Conservation (phyloP, 257 asterid genomes). For the Thymus quinquecostatus region DNA sequence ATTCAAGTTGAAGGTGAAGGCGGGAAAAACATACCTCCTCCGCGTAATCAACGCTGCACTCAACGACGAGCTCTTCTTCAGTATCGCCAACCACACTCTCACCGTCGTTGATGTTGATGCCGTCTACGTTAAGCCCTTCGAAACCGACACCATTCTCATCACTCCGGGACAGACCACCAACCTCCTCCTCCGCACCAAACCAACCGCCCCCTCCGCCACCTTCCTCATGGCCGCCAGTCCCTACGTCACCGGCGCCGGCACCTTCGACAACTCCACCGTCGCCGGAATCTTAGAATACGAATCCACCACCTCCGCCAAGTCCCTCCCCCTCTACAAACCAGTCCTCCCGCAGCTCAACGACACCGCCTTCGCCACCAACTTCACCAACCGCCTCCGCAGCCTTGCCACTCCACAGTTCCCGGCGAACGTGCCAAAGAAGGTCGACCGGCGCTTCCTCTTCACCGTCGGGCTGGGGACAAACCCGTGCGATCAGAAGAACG, state of each 20-base stretch:
- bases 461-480: conserved; percentile 29
- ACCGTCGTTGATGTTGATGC: conserved; percentile 27
- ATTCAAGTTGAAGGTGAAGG: conserved; percentile 30
- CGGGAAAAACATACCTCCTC: conserved; percentile 25
- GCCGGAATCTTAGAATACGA: conserved; percentile 25
- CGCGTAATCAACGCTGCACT: conserved; percentile 34
- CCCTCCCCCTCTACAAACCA: conserved; percentile 42
- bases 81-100: conserved; percentile 28
- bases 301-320: conserved; percentile 15
- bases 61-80: conserved; percentile 35
- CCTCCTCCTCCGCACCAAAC: conserved; percentile 23
- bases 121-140: conserved; percentile 24
- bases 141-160: conserved; percentile 24
- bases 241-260: conserved; percentile 31
- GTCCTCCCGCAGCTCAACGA: conserved; percentile 41
- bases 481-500: conserved; percentile 30
- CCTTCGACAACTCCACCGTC: conserved; percentile 32
- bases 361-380: conserved; percentile 41
- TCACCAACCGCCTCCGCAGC: conserved; percentile 38
- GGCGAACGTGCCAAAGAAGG: conserved; percentile 42
- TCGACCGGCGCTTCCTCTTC: conserved; percentile 37
- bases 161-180: conserved; percentile 32
- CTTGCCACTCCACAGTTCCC: conserved; percentile 37
- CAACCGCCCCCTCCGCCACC: conserved; percentile 6
- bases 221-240: conserved; percentile 30